phyloP scores from a whole-genome alignment of 2,329 filamentous ascomycete genomes.

The Hymenoscyphus fructigenus region DNA sequence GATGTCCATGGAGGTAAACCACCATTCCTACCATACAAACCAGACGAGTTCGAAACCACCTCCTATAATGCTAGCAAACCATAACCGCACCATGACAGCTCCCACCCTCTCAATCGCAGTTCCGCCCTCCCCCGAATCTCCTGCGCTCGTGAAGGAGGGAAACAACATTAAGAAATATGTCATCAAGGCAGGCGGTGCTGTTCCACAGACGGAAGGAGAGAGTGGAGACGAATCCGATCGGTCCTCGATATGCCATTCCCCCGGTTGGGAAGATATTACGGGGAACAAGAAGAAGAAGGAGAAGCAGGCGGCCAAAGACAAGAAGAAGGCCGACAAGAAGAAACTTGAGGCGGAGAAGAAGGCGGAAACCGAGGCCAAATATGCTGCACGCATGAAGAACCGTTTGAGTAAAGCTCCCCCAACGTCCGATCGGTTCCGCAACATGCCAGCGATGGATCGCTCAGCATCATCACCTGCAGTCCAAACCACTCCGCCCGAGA shows the following conservation, averaged over 20 bases:
- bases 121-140: constrained; percentile 12
- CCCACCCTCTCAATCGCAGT: constrained; percentile 24
- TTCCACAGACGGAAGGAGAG: constrained; percentile 19
- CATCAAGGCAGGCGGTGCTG: constrained; percentile 20
- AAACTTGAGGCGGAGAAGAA: constrained; percentile 37
- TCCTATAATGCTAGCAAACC: constrained; percentile 14
- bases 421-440: constrained; percentile 24
- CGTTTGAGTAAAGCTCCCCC: constrained; percentile 36
- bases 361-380: constrained; percentile 38
- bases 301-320: constrained; percentile 42
- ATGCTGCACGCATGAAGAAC: constrained; percentile 42
- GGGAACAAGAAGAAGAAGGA: constrained; percentile 47
- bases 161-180: constrained; percentile 22
- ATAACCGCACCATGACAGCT: constrained; percentile 27
- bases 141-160: constrained; percentile 13
- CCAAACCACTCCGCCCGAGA: background rate
- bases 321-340: constrained; percentile 44
- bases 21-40: background rate
- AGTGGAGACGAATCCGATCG: constrained; percentile 27
- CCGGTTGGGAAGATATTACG: constrained; percentile 59
- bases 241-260: constrained; percentile 57
- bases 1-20: background rate
- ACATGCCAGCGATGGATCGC: constrained; percentile 20
- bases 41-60: constrained; percentile 17
- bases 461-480: constrained; percentile 19